Evolutionary conservation across 352 stramenopile species (phyloP), one percentile per base, ranked within the genome.

Genomic region (Globisporangium echinulatum): DNA sequence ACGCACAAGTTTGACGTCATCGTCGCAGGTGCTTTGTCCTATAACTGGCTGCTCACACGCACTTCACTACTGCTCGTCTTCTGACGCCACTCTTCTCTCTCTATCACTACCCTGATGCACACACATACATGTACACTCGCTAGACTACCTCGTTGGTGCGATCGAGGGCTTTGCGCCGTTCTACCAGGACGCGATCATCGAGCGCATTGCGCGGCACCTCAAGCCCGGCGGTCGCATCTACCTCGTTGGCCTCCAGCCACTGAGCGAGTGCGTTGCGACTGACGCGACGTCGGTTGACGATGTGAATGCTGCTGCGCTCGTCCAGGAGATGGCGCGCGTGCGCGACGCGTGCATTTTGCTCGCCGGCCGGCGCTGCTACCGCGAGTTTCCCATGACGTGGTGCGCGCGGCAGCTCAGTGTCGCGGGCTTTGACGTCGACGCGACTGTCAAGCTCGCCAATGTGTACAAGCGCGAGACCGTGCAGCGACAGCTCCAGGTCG

Each of bases 141-240:
- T 36, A 81, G 92, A 98, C 68, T 98, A 98, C 68, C 71, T 98
- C 4, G 77, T 98, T 33, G 92, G 92, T 51, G 89, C 92, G 10
- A 92, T 98, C 56, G 92, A 97, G 63, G 92, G 90, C 17, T 97
- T 97, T 68, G 82, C 77, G 40, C 90, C 92, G 0, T 98, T 96
- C 67, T 92, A 84, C 61, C 57, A 73, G 71, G 77, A 87, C 57
- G 67, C 79, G 48, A 73, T 87, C 49, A 78, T 71, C 56, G 61
- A 64, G 19, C 77, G 91, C 56, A 72, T 98, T n/a, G 62, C 78
- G 19, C 69, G 68, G 6, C 69, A 92, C 56, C 64, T 98, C 9
- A 78, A 77, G 42, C 85, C 87, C 7, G 87, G 85, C 60, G 92
- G 92, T 7, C 70, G 86, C n/a, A 62, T 97, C 55, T 97, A 97